Conservation (phyloP, 2,329 filamentous ascomycete species). For the Colletotrichum cordylinicola region DNA sequence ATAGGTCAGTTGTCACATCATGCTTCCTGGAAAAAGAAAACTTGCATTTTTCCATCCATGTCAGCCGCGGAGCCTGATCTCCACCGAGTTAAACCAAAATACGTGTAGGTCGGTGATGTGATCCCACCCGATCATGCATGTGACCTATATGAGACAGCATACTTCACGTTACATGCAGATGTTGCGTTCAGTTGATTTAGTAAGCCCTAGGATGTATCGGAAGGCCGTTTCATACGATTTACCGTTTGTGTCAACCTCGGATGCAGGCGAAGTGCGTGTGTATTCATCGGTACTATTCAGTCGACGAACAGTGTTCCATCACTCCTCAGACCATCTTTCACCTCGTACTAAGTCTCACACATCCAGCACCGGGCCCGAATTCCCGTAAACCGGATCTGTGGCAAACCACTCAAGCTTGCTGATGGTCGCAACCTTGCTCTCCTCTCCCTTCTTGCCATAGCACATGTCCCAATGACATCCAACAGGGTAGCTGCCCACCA, state of each 20-base stretch:
- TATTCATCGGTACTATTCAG: too few species aligned
- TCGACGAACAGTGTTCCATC: neutral
- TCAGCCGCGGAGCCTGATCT: neutral
- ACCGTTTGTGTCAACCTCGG: neutral
- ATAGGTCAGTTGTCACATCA: too few species aligned
- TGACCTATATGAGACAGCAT: neutral
- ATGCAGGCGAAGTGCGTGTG: neutral
- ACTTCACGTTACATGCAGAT: neutral
- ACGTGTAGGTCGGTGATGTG: neutral
- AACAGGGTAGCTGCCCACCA: slow-evolving; percentile 71
- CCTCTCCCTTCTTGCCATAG: slow-evolving; percentile 65
- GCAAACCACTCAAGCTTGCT: slow-evolving; percentile 19
- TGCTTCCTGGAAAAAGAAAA: too few species aligned
- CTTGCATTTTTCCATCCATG: neutral
- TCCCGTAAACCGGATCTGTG: slow-evolving; percentile 26
- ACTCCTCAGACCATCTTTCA: neutral
- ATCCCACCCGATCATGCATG: neutral
- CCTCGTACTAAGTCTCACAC: neutral
- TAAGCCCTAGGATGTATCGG: neutral
- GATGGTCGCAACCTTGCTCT: slow-evolving; percentile 44
- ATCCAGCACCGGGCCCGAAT: slow-evolving; percentile 11
- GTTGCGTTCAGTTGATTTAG: neutral
- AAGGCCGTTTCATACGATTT: neutral
- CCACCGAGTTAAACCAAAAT: neutral
- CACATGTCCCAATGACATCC: slow-evolving; percentile 74